A percentile compares a stretch with the other conserved stretches of the same genome.
Evolutionary conservation across 495 filamentous ascomycete genomes (phyloP).

Genomic region (Tuber umbilicatum): DNA sequence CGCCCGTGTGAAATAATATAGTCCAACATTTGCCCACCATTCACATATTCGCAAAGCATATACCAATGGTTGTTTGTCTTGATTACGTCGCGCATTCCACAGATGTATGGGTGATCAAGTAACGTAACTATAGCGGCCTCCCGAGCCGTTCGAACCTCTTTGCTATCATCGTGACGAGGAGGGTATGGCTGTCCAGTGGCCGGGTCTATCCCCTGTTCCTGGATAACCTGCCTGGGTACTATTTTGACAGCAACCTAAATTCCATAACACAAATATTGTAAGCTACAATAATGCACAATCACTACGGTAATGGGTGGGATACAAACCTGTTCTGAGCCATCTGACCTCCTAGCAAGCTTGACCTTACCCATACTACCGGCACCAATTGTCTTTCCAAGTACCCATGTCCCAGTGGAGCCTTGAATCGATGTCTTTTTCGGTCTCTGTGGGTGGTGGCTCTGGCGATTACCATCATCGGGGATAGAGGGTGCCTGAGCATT

Average conservation of each 20-base stretch:
- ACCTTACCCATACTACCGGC: conserved; percentile 97
- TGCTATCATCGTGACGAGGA: conserved; percentile 49
- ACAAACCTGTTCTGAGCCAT: conserved; percentile 72
- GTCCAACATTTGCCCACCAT: conserved; percentile 98
- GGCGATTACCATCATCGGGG: conserved; percentile 24
- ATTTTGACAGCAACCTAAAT: conserved; percentile 91
- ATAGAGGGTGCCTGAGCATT: conserved; percentile 30
- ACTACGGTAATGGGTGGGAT: conserved; percentile 2
- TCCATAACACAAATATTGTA: conserved; percentile 10
- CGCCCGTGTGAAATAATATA: conserved; percentile 99
- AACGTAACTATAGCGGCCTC: conserved; percentile 97
- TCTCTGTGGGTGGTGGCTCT: conserved; percentile 28
- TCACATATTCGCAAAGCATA: conserved; percentile 99
- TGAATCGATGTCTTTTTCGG: conserved; percentile 42
- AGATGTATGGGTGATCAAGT: conserved; percentile 92
- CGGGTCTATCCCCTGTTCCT: conserved; percentile 40
- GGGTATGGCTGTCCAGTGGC: conserved; percentile 39
- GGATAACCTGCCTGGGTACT: conserved; percentile 64
- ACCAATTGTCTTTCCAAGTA: conserved; percentile 93
- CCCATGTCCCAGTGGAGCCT: conserved; percentile 55
- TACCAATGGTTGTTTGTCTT: conserved; percentile 98
- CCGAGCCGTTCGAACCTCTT: conserved; percentile 89
- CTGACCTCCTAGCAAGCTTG: conserved; percentile 74
- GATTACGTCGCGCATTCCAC: conserved; percentile 89
- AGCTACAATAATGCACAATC: conserved; percentile 16